Conservation (phyloP, 805 yeast genomes). For the Candida dendrica region DNA sequence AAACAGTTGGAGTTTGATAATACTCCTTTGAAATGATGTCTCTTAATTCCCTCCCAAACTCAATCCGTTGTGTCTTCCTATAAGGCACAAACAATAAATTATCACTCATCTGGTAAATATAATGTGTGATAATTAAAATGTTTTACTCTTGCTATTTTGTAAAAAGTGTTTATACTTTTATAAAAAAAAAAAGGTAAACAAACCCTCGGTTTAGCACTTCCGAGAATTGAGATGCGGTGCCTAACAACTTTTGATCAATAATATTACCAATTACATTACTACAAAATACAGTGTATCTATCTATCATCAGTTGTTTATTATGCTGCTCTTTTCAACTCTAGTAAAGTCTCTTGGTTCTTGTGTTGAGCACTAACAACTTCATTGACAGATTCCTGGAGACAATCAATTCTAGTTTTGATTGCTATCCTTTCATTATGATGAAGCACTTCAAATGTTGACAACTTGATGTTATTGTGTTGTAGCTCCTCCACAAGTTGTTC, state of each 20-base stretch:
- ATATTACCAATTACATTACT: too few species aligned
- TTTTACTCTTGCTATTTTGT: too few species aligned
- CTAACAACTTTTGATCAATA: too few species aligned
- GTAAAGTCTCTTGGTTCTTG: constrained; percentile 13
- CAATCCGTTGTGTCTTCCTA: constrained; percentile 36
- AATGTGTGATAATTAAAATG: not conserved
- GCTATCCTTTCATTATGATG: constrained; percentile 6
- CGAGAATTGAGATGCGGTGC: too few species aligned
- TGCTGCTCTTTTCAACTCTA: constrained; percentile 3
- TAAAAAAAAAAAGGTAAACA: not conserved
- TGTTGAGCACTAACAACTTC: constrained; percentile 15
- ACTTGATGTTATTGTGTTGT: not conserved
- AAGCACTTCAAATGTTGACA: not conserved
- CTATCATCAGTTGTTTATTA: too few species aligned
- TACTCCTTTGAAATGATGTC: constrained; percentile 41
- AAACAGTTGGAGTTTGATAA: constrained; percentile 35
- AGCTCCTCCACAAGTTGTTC: not conserved
- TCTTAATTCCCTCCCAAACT: constrained; percentile 31
- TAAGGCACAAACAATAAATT: constrained; percentile 47
- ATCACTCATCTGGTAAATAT: constrained; percentile 9
- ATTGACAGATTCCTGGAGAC: constrained; percentile 18
- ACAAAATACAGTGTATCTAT: too few species aligned
- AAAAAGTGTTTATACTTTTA: too few species aligned
- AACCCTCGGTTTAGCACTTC: not conserved
- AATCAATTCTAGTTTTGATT: constrained; percentile 6